Percentiles rank a stretch among this genome's conserved stretches.
Conservation (phyloP, 495 filamentous ascomycete species). For the Hypoxylon rickii region DNA sequence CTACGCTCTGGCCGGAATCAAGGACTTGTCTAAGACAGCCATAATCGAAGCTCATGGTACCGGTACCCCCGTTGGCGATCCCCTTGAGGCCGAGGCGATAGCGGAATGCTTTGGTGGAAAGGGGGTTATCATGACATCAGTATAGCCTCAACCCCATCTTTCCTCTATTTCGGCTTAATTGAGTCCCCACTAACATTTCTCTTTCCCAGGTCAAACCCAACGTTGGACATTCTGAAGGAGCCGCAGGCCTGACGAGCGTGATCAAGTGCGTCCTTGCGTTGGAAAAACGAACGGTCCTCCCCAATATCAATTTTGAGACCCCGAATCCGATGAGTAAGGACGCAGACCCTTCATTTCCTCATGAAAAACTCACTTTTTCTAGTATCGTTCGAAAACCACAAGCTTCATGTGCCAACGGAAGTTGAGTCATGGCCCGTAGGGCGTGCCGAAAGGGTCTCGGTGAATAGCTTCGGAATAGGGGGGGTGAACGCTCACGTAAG, state of each 20-base stretch:
- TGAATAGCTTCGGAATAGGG: constrained; percentile 42
- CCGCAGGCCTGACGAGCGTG: constrained; percentile 47
- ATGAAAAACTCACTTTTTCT: too few relatives aligned
- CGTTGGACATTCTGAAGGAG: constrained; percentile 52
- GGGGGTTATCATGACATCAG: too few relatives aligned
- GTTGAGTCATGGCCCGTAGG: constrained; percentile 22
- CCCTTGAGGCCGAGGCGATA: constrained; percentile 28
- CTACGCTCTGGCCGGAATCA: not conserved
- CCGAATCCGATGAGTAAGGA: constrained; percentile 2
- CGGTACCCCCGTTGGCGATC: constrained; percentile 38
- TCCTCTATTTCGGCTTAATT: constrained; percentile 49
- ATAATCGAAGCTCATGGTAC: constrained; percentile 22
- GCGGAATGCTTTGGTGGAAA: constrained; percentile 21
- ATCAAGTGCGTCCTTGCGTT: constrained; percentile 53
- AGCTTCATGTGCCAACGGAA: constrained; percentile 14
- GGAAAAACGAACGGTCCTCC: constrained; percentile 43
- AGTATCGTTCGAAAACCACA: not conserved
- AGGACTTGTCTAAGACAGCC: not conserved
- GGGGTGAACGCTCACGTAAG: constrained; percentile 40
- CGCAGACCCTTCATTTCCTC: too few relatives aligned
- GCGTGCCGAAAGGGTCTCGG: constrained; percentile 8
- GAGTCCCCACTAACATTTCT: too few relatives aligned
- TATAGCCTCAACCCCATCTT: too few relatives aligned
- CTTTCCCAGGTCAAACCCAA: too few relatives aligned
- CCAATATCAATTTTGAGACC: constrained; percentile 30